Conservation (phyloP, 345 rosid species). For the Syzygium aromaticum region DNA sequence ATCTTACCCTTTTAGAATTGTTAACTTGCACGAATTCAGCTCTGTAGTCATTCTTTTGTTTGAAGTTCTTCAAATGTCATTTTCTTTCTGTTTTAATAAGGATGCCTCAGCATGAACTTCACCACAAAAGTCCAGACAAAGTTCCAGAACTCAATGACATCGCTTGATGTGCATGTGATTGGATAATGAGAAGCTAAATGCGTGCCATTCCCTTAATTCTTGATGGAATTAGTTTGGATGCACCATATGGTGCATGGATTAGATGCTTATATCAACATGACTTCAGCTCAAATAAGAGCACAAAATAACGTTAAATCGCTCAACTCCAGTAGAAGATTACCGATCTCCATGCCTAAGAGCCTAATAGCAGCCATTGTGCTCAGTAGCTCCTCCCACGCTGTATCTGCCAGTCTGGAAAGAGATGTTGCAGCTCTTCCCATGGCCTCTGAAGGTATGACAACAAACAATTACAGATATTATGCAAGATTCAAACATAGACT, state of each 20-base stretch:
- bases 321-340: constrained; percentile 80
- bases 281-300: background rate
- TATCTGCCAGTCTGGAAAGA: constrained; percentile 78
- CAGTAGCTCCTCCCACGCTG: constrained; percentile 80
- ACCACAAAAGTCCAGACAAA: background rate
- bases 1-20: background rate
- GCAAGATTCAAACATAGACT: background rate
- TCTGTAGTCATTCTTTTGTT: background rate
- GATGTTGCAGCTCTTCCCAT: constrained; percentile 78
- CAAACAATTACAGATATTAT: background rate
- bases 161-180: background rate
- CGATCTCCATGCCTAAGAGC: constrained; percentile 92
- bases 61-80: background rate
- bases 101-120: background rate
- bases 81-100: constrained; percentile 7
- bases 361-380: constrained; percentile 84
- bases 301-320: constrained; percentile 68
- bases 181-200: background rate
- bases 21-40: background rate
- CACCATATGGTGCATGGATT: background rate
- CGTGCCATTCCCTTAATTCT: background rate
- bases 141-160: background rate
- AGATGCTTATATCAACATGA: background rate
- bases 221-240: background rate
- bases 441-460: constrained; percentile 25